These are phyloP conservation scores for Eremothecium cymbalariae DNA, from an alignment of 1,139 yeast species.

Conservation along the genomic window DNA sequence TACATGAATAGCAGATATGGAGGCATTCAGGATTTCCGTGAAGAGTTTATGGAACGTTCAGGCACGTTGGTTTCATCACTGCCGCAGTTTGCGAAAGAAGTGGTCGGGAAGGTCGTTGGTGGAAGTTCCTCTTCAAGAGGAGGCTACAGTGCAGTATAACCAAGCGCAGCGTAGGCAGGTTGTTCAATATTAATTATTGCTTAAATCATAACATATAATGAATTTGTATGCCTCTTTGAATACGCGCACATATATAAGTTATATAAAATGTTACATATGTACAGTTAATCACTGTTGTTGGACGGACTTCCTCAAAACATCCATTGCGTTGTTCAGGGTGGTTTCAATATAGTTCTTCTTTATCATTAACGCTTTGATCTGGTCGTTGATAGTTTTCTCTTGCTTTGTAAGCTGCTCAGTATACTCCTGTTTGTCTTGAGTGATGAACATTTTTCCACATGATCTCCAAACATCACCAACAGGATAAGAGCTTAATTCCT, in stretches of 20 bases:
- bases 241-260: no score
- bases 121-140: conserved; percentile 45
- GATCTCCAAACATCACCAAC: conserved; percentile 67
- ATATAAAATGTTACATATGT: conserved; percentile 5
- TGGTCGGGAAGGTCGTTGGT: conserved; percentile 65
- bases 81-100: conserved; percentile 66
- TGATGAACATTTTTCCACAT: conserved; percentile 66
- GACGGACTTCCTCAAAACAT: conserved; percentile 44
- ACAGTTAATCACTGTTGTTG: conserved; percentile 4
- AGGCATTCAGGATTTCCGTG: conserved; percentile 39
- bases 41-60: conserved; percentile 68
- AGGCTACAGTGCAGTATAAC: conserved; percentile 82
- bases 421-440: conserved; percentile 40
- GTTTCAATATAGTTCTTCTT: conserved; percentile 68
- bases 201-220: background rate
- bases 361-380: conserved; percentile 52
- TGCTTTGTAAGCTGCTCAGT: conserved; percentile 43
- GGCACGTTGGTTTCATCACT: conserved; percentile 52
- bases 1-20: conserved; percentile 50
- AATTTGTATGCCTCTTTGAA: conserved; percentile 2
- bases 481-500: conserved; percentile 43
- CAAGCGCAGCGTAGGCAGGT: background rate
- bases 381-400: conserved; percentile 47
- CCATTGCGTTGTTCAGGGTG: conserved; percentile 66
- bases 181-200: no score